A percentile compares a stretch with the other conserved stretches of the same genome.
Conservation (phyloP, 176 grass and related monocot genomes). For the Luzula sylvatica region DNA sequence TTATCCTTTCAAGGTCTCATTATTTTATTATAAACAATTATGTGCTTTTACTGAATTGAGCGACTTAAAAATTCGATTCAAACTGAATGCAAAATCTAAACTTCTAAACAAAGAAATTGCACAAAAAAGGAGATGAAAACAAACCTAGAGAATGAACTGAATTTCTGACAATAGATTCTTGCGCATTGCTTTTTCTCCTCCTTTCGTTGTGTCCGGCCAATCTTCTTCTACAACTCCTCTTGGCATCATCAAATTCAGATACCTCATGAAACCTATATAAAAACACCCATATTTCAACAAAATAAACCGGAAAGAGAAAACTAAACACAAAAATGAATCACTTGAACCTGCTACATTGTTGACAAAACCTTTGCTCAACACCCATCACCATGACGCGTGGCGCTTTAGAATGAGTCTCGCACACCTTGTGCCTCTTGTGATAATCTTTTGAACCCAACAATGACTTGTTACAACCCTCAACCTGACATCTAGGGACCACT, state of each 20-base stretch:
- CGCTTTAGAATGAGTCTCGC: constrained; percentile 69
- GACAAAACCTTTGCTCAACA: constrained; percentile 80
- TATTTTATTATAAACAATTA: constrained; percentile 4
- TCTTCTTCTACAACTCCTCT: constrained; percentile 75
- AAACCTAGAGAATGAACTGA: constrained; percentile 34
- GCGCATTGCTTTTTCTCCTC: constrained; percentile 63
- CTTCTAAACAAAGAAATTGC: not conserved
- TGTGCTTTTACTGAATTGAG: not conserved
- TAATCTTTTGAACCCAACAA: constrained; percentile 53
- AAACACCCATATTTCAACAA: too few relatives aligned
- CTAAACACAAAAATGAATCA: not conserved
- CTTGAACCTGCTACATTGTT: constrained; percentile 90
- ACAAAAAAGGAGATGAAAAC: not conserved
- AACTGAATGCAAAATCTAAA: not conserved
- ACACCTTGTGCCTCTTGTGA: constrained; percentile 84
- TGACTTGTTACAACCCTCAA: constrained; percentile 46
- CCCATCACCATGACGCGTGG: constrained; percentile 55
- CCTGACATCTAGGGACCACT: constrained; percentile 47
- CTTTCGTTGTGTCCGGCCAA: constrained; percentile 83
- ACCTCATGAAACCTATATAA: constrained; percentile 56
- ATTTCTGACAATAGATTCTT: constrained; percentile 45
- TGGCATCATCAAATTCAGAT: constrained; percentile 71
- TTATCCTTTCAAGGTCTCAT: not conserved
- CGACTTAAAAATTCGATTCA: not conserved
- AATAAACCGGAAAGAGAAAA: not conserved